Evolutionary conservation across 2,329 filamentous ascomycete species (phyloP), one percentile per base, ranked within the genome.

Genomic region (Decorospora gaudefroyi): DNA sequence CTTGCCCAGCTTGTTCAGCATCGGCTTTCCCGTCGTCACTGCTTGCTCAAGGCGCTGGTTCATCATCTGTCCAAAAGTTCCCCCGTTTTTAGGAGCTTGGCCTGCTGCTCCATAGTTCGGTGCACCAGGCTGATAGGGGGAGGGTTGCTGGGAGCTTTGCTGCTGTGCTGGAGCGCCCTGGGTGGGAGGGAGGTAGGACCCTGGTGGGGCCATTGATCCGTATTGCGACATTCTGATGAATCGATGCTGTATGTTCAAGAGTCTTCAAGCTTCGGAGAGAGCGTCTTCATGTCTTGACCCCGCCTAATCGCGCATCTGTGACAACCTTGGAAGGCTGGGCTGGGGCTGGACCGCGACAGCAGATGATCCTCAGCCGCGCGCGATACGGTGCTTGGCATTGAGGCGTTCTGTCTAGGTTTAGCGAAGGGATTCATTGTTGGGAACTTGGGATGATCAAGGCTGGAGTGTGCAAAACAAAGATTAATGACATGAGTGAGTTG

Each of bases 1-100:
- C 57, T 70, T 70, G 30, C 62, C 57, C 26, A 70, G 35, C 46
- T 69, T 70, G 42, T 68, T 61, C 36, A 68, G 21, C 59, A 69
- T 64, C 1, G 67, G 67, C 49, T 68, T 70, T n/a, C 63, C 55
- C 0, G 59, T 67, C 2, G 63, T 65, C 6, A 69, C 64, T 2
- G 65, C 67, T 42, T 42, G 40, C 26, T 42, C 40, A 15, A 42
- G 15, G 7, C 39, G 44, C 28, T 69, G 66, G 21, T 70, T 64
- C 49, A 70, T 52, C 53, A 67, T 67, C 23, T 61, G 54, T 1
- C 64, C 64, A 29, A 69, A 61, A 4, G 49, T 46, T 0, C 56
- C 60, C 2, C 47, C 56, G 16, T 49, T 33, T 47, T 63, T 67
- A 8, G 61, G 49, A 8, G 50, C 22, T 16, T 57, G 50, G 17